Base-by-base conservation (phyloP, 2,329 filamentous ascomycete genomes). In the Lachnellula suecica region DNA sequence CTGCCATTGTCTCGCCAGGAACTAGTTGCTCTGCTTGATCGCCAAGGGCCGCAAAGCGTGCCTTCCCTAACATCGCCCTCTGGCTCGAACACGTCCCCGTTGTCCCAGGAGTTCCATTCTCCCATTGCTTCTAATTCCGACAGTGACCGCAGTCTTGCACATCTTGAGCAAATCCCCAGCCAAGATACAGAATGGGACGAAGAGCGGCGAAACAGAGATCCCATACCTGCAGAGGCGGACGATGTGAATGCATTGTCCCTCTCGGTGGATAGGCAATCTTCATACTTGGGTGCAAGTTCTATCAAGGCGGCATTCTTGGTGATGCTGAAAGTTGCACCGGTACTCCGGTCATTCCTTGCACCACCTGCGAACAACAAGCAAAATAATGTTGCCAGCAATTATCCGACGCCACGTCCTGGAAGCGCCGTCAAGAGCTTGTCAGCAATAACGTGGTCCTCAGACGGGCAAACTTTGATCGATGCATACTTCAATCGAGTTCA, bases 401-500 rank as follows among this genome's bases (percentile, higher is more conserved):
- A 61, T 51, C 57, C 61, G 13, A 67, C 61, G 17, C 62, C 65
- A 20, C 53, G 62, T 27, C 70, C 72, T 46, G 71, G 49, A 25
- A 44, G 44, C 27, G 43, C 71, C 40, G 68, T 70, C 69, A 57
- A 72, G 49, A 49, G 20, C 63, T 68, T 41, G 57, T 66, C 13
- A 63, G 66, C 54, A 43, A 74, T 83, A 23, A 69, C 80, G 34
- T 81, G 83, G 75, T 79, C 80, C 15, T 81, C 79, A 66, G 85
- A 87, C 60, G 85, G 85, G 15, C 82, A 87, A 66, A 82, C 82
- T 5, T 73, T 89, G 9, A 82, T 90, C 37, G 84, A 90, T 60
- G 84, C 85, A n/a, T 91, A 89, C 67, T 91, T 91, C 67, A 84
- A 85, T 59, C 79, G 84, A 27, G 80, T 88, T 22, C 88, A 91